phyloP scores from a whole-genome alignment of 2,329 filamentous ascomycete genomes.

The Colletotrichum cordylinicola region DNA sequence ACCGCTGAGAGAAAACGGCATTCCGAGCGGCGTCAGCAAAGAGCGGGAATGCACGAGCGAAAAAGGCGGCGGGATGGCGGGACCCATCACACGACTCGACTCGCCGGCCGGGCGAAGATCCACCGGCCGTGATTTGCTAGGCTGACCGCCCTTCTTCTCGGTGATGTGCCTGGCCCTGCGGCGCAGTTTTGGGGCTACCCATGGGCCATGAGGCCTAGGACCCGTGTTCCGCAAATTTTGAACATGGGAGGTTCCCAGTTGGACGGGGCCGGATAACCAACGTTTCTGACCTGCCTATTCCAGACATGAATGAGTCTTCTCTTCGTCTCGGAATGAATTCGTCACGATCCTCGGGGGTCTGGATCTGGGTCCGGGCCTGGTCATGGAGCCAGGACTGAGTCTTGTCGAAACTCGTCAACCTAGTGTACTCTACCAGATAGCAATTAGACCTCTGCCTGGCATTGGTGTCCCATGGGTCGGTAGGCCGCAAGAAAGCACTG shows the following conservation, averaged over 20 bases:
- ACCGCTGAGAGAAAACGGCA: not conserved
- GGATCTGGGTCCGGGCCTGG: not conserved
- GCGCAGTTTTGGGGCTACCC: not conserved
- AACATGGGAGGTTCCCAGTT: not conserved
- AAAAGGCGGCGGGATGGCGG: not conserved
- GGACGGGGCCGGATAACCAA: not conserved
- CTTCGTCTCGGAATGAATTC: not conserved
- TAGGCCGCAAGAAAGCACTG: not conserved
- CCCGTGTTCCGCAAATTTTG: not conserved
- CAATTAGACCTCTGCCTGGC: not conserved
- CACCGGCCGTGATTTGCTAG: conserved; percentile 10
- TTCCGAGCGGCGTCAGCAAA: not conserved
- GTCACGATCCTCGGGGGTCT: not conserved
- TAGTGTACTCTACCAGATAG: not conserved
- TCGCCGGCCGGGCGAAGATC: not conserved
- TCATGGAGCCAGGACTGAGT: not conserved
- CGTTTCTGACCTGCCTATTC: not conserved
- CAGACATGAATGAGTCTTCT: not conserved
- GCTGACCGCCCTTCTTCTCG: conserved; percentile 15
- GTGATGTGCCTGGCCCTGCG: not conserved
- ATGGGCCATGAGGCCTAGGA: not conserved
- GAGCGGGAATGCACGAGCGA: not conserved
- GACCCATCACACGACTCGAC: not conserved
- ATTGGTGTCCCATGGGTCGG: not conserved
- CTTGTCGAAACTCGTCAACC: not conserved